Evolutionary conservation across 768 basidiomycete species (phyloP).

Genomic region (Leccinum boreale): DNA sequence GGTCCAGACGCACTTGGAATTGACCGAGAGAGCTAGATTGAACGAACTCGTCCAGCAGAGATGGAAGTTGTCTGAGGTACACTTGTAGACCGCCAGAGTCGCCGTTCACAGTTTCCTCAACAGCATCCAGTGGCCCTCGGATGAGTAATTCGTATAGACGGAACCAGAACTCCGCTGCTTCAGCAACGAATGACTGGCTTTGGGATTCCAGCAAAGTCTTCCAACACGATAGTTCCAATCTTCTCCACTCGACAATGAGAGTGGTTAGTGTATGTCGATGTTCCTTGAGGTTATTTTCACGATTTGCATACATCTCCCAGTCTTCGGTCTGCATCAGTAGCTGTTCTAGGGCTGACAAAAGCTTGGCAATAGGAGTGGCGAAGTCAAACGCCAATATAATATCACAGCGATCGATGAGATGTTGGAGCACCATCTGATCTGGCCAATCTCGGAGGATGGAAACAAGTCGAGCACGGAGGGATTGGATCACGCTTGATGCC

Average conservation of each 20-base stretch:
- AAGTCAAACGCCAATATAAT: conserved; percentile 58
- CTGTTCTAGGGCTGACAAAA: conserved; percentile 81
- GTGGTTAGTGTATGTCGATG: conserved; percentile 63
- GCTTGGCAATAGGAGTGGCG: conserved; percentile 72
- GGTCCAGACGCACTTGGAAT: conserved; percentile 60
- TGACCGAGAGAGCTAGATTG: conserved; percentile 78
- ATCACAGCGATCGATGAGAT: conserved; percentile 71
- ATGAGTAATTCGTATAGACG: conserved; percentile 77
- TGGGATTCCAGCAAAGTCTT: conserved; percentile 73
- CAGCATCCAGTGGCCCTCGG: conserved; percentile 54
- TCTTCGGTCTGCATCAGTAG: conserved; percentile 85
- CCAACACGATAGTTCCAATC: conserved; percentile 89
- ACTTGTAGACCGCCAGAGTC: conserved; percentile 34
- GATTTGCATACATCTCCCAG: conserved; percentile 96
- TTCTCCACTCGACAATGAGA: conserved; percentile 86
- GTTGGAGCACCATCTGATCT: conserved; percentile 94
- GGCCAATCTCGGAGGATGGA: conserved; percentile 80
- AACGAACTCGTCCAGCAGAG: conserved; percentile 81
- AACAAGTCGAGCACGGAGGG: conserved; percentile 52
- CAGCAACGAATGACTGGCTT: conserved; percentile 40
- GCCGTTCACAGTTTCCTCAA: conserved; percentile 35
- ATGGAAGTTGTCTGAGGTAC: conserved; percentile 66
- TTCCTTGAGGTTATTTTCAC: conserved; percentile 73
- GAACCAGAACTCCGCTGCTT: conserved; percentile 83
- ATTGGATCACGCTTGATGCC: conserved; percentile 47